Base-by-base conservation (phyloP, 164 flowering plant genomes). In the Vitis amurensis region DNA sequence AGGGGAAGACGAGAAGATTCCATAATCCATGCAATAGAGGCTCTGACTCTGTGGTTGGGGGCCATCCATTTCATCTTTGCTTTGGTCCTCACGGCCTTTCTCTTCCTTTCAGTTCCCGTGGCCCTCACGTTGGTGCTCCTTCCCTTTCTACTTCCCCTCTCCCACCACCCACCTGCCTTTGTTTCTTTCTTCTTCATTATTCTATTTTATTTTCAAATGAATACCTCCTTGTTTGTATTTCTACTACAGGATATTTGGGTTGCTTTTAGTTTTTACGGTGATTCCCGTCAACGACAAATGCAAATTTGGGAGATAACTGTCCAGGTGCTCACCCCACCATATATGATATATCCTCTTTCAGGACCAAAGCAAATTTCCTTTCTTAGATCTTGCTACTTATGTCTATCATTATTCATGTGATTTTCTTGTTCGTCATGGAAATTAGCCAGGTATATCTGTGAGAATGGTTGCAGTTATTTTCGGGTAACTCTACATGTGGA, bases 1-100 rank as follows among this genome's bases (percentile, higher is more conserved):
- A 68, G 62, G 14, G 82, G 84, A 23, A 63, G 61, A 14, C 58
- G 70, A 17, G 68, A 61, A 7, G 27, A 23, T 74, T 76, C 81
- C 23, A 1, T 27, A 2, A 0, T 88, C 2, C 79, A 81, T 27
- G 19, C 82, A 0, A 11, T 81, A 0, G 29, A 77, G 11, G 92
- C 94, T 1, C 56, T 92, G 44, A 71, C 66, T 0, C 13, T 91
- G 6, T 92, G 94, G 98, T 82, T 91, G 0, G 96, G 97, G 0
- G 68, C 82, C 7, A 81, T 92, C 15, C 96, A 92, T 68, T 74
- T 89, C 64, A 82, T 69, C 62, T 74, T 69, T n/a, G 62, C 62
- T 9, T 27, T 86, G 11, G 55, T 87, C 60, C 48, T 89, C 17
- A 64, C 76, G 59, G 77, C 96, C 49, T 27, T 87, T 69, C 9